Base-by-base conservation (phyloP, 2,329 filamentous ascomycete genomes). In the Stagonosporopsis rhizophila region DNA sequence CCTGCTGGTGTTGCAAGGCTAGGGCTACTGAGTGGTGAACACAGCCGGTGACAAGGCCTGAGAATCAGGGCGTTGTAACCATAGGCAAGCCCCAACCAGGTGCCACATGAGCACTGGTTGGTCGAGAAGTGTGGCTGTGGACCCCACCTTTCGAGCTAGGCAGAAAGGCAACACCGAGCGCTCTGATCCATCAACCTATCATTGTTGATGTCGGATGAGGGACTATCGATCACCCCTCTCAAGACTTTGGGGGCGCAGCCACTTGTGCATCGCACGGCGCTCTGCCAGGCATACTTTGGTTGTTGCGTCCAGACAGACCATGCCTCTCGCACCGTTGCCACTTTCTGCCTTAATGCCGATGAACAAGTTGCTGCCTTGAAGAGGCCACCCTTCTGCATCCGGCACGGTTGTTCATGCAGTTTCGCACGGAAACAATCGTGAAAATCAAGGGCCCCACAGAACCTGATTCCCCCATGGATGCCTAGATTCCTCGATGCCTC, bases 351-450 rank as follows among this genome's bases (percentile, higher is more conserved):
- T 41, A 35, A 23, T 12, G 28, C 48, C 57, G 54, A 30, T 42
- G n/a, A 54, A 62, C 64, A 62, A 58, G 59, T 67, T 59, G 68
- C 61, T 72, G 70, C 70, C 70, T 72, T 60, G 65, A 47, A 53
- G 48, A 62, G 62, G 67, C 67, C 42, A 30, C n/a, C 55, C 44
- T 53, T 53, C 61, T 58, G 40, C 20, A 56, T 64, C 42, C 35
- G 51, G 58, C 34, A 25, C 39, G 28, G 12, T 23, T 57, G 23
- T 53, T 63, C 52, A 68, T 64, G 65, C 61, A 51, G 22, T 39
- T 22, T 50, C 44, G 41, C 38, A 34, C 50, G 44, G 54, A 58
- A 40, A 56, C 44, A 27, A 25, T 46, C 22, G 41, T 44, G 52
- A 44, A 44, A 52, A 44, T 32, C 19, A 17, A 8, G 14, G 41